Percentiles rank a stretch among this genome's conserved stretches.
These are phyloP conservation scores for Lagenaria siceraria DNA, from an alignment of 306 rosid species.

Conservation along the genomic window DNA sequence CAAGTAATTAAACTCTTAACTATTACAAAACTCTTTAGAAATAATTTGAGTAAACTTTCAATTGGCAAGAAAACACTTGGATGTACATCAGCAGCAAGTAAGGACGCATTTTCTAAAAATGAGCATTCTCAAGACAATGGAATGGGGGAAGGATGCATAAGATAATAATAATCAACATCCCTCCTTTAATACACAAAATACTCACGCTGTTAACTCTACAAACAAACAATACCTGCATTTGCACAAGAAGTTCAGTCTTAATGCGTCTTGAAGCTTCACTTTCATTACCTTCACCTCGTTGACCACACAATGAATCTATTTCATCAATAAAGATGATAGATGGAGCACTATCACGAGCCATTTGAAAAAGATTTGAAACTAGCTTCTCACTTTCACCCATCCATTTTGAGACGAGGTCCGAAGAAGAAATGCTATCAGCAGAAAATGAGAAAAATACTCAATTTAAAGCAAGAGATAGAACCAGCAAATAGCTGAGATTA, in stretches of 20 bases:
- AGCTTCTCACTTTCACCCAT: slow-evolving; percentile 99
- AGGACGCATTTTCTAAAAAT: background rate
- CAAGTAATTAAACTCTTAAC: background rate
- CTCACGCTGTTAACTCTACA: background rate
- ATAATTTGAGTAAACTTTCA: background rate
- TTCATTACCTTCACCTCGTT: slow-evolving; percentile 98
- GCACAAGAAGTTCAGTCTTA: slow-evolving; percentile 97
- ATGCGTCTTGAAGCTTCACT: slow-evolving; percentile 99
- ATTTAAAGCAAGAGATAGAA: background rate
- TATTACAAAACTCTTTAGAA: background rate
- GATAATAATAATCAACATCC: background rate
- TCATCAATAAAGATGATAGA: slow-evolving; percentile 93
- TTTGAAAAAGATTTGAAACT: slow-evolving; percentile 89
- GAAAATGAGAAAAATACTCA: background rate
- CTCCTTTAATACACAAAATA: background rate
- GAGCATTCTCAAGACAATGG: background rate
- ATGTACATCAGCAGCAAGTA: background rate
- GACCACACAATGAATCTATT: slow-evolving; percentile 95
- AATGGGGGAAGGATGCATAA: background rate
- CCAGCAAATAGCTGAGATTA: background rate
- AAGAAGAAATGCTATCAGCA: slow-evolving; percentile 68
- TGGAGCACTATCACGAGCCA: slow-evolving; percentile 99
- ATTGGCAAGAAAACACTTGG: background rate
- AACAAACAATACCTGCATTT: slow-evolving; percentile 79
- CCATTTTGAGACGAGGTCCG: slow-evolving; percentile 98